Percentiles rank a stretch among this genome's conserved stretches.
These are phyloP conservation scores for Adansonia gregorii DNA, from an alignment of 441 rosid genomes.

Conservation along the genomic window DNA sequence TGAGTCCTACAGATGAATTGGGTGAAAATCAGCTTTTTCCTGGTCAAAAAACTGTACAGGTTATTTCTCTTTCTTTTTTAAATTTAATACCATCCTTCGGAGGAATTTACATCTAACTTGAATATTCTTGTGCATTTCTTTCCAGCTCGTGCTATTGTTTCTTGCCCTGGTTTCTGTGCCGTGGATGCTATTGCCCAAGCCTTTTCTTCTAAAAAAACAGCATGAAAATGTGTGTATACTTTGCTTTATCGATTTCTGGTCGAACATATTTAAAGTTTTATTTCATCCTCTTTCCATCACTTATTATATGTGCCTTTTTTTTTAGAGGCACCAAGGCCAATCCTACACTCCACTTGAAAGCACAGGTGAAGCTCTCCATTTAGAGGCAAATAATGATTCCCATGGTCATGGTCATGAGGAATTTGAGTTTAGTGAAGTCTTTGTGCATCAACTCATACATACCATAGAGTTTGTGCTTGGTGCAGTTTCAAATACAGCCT, in stretches of 20 bases:
- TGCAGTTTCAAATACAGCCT: conserved; percentile 98
- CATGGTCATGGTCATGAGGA: conserved; percentile 77
- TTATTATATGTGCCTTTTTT: conserved; percentile 34
- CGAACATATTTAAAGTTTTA: conserved; percentile 9
- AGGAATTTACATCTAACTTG: conserved; percentile 5
- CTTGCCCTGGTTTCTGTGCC: conserved; percentile 88
- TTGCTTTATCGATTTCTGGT: not conserved
- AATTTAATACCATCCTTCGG: not conserved
- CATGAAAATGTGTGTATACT: conserved; percentile 58
- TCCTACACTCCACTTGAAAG: conserved; percentile 54
- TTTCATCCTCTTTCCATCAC: conserved; percentile 3
- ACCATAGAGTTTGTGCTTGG: conserved; percentile 96
- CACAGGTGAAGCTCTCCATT: conserved; percentile 68
- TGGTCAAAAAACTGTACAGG: conserved; percentile 77
- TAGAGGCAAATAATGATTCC: conserved; percentile 55
- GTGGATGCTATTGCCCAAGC: conserved; percentile 97
- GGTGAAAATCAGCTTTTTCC: conserved; percentile 88
- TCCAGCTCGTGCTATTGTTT: conserved; percentile 71
- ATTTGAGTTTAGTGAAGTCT: conserved; percentile 91
- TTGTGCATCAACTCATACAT: conserved; percentile 92
- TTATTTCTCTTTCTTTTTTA: conserved; percentile 22
- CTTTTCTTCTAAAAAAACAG: conserved; percentile 82
- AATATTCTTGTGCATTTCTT: not conserved
- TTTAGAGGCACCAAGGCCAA: conserved; percentile 83
- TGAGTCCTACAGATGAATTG: conserved; percentile 87